Percentiles rank a stretch among this genome's conserved stretches.
phyloP scores from a whole-genome alignment of 1,284 basidiomycete species.

The Microbotryum silenes-acaulis region DNA sequence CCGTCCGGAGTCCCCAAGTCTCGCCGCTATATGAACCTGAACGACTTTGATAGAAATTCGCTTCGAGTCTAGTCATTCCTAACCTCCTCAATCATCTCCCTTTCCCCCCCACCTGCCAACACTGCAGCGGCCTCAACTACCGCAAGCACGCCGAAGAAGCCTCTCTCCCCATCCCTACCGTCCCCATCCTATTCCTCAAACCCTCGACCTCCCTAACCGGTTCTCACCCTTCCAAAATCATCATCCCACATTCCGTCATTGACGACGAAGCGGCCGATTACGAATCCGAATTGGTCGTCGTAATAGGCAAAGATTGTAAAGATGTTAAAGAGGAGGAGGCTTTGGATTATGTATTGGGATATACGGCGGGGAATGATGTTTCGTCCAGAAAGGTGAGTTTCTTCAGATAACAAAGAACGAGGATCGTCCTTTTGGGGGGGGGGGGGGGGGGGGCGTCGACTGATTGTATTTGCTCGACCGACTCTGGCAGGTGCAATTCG shows the following conservation, averaged over 20 bases:
- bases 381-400: conserved; percentile 35
- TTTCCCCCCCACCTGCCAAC: not conserved
- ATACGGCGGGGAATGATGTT: conserved; percentile 43
- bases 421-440: too few relatives aligned
- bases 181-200: conserved; percentile 36
- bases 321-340: conserved; percentile 68
- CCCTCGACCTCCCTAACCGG: conserved; percentile 29
- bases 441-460: too few relatives aligned
- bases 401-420: not conserved
- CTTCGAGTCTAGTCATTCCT: too few relatives aligned
- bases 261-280: conserved; percentile 34
- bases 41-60: too few relatives aligned
- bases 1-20: not conserved
- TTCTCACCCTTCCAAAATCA: conserved; percentile 20
- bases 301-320: conserved; percentile 75
- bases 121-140: conserved; percentile 37
- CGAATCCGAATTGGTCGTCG: conserved; percentile 61
- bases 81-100: too few relatives aligned
- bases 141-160: conserved; percentile 39
- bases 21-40: too few relatives aligned
- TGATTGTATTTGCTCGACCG: not conserved
- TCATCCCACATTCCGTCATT: conserved; percentile 28
- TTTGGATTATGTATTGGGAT: conserved; percentile 42
- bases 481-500: conserved; percentile 19
- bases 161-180: conserved; percentile 28